These are phyloP conservation scores for Kuraishia borneana DNA, from an alignment of 805 yeast genomes.

Conservation along the genomic window DNA sequence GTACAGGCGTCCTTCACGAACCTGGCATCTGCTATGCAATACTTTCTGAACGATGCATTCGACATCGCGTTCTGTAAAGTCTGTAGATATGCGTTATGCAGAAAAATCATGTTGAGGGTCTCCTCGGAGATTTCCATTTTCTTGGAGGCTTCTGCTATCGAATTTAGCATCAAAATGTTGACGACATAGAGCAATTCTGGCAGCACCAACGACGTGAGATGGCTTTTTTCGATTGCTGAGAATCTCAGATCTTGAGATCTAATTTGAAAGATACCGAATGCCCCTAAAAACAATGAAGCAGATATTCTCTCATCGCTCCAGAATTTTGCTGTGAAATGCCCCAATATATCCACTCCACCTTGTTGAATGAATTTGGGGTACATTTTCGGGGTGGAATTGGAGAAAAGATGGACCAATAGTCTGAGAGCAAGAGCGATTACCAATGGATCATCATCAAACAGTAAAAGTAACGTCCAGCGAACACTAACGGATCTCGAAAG, in stretches of 20 bases:
- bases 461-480: constrained; percentile 51
- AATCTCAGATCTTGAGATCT: too few relatives aligned
- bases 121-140: background rate
- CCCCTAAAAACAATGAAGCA: constrained; percentile 28
- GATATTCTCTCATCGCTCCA: constrained; percentile 37
- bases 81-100: too few relatives aligned
- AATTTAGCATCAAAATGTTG: constrained; percentile 8
- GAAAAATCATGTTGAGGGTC: too few relatives aligned
- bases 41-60: too few relatives aligned
- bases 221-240: too few relatives aligned
- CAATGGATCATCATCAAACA: constrained; percentile 27
- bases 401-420: constrained; percentile 38
- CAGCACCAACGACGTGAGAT: too few relatives aligned
- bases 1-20: too few relatives aligned
- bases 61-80: too few relatives aligned
- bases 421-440: constrained; percentile 26
- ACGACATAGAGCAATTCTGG: constrained; percentile 29
- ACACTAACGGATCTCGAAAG: constrained; percentile 45
- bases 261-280: constrained; percentile 30
- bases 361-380: constrained; percentile 38
- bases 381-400: constrained; percentile 31
- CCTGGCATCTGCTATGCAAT: too few relatives aligned
- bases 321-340: constrained; percentile 31
- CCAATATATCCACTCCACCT: constrained; percentile 38
- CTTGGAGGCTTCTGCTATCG: constrained; percentile 3